Conservation (phyloP, 257 asterid species). For the Parsonsia alboflavescens region DNA sequence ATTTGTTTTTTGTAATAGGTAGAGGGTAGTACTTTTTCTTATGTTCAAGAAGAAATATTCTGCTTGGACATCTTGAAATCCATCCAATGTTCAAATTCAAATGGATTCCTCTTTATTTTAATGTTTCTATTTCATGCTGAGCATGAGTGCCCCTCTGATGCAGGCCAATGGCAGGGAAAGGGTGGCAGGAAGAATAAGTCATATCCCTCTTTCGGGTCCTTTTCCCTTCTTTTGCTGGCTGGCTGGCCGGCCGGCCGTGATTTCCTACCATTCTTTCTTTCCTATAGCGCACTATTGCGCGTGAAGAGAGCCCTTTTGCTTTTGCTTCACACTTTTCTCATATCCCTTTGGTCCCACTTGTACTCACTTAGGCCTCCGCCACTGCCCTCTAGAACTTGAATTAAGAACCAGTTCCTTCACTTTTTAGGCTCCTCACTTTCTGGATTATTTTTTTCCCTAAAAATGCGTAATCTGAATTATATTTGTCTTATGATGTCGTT, state of each 20-base stretch:
- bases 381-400: neutral
- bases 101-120: neutral
- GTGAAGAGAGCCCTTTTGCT: constrained; percentile 32
- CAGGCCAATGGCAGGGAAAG: neutral
- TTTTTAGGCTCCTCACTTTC: neutral
- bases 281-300: constrained; percentile 47
- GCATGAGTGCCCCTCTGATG: too few relatives aligned
- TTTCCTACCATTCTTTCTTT: constrained; percentile 21
- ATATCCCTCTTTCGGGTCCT: neutral
- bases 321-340: constrained; percentile 31
- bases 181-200: neutral
- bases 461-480: neutral
- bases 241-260: constrained; percentile 40
- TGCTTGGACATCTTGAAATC: neutral
- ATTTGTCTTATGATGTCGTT: neutral
- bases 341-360: constrained; percentile 48
- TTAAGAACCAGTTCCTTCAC: constrained; percentile 14
- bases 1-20: too few relatives aligned
- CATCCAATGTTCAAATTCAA: neutral
- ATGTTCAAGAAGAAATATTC: neutral
- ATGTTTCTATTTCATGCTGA: neutral
- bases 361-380: neutral
- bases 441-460: too few relatives aligned
- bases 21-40: too few relatives aligned
- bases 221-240: constrained; percentile 23